Evolutionary conservation across 2,329 filamentous ascomycete species (phyloP), one percentile per base, ranked within the genome.

Genomic region (Penicillium concentricum): DNA sequence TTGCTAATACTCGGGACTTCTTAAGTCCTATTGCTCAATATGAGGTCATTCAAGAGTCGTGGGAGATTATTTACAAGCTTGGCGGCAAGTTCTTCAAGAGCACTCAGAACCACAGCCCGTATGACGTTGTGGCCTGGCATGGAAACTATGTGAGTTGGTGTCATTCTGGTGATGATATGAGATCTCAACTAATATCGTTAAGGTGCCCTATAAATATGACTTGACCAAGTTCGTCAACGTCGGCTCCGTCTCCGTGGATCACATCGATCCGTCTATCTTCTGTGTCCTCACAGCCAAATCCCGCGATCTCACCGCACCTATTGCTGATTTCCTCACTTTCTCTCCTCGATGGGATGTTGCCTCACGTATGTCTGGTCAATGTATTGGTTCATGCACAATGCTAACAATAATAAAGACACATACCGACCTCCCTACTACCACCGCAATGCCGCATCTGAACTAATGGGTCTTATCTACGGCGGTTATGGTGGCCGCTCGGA

Each of bases 61-160:
- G 78, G 48, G 86, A 86, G 79, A 76, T 89, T 2, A 75, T 87
- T 0, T 82, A 82, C 62, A 89, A 89, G 66, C 81, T 88, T 44
- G 80, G 79, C 1, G 86, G 86, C 1, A 79, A 81, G 41, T 81
- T 88, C 37, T 88, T 87, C 65, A 76, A 74, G 22, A 84, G 82
- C 53, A 79, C 78, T 22, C 87, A 90, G 67, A 77, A 77, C 22
- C 87, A 89, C 67, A 86, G 82, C 2, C 87, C 87, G 0, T 90
- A 89, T 65, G 87, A 90, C 62, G 87, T 89, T 1, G 84, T 89
- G 0, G 87, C 85, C 2, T 89, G 87, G 87, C 86, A 89, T 63
- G 87, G 87, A n/a, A 85, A 83, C 50, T 87, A 88, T 64, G 73
- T 72, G 60, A 20, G 67, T 61, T 28, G 18, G 18, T 10, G 10